Base-by-base conservation (phyloP, 768 basidiomycete species). In the Tylopilus sp. region DNA sequence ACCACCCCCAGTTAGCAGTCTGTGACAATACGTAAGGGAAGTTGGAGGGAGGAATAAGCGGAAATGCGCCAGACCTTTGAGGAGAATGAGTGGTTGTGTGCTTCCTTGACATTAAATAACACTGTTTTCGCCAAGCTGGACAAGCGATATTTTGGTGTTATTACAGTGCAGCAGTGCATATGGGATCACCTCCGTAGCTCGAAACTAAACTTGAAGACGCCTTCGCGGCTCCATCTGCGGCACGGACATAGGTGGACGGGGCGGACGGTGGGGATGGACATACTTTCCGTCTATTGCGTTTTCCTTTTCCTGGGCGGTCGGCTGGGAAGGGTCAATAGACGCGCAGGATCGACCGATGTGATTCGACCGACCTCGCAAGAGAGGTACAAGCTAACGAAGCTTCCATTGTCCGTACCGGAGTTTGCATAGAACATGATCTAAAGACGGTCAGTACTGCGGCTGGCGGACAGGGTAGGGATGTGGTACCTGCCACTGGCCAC, bases 1-100 rank as follows among this genome's bases (percentile, higher is more conserved):
- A 86, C 88, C 91, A 93, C 67, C 88, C 89, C 91, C 89, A 91
- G 60, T 91, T 92, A 25, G 86, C 86, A 12, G 89, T 86, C 85
- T 88, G 51, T 43, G 11, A 43, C 15, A 21, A 30, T 28, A 18
- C 13, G 25, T 63, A 46, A 70, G 58, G 36, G 18, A 43, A 12
- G 46, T 23, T 6, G 41, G 30, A 18, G 25, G 17, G 11, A 41
- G 31, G 6, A 25, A 26, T 7, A 28, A 15, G 40, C 13, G 15
- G 4, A 26, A n/a, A n/a, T n/a, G n/a, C n/a, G n/a, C 67, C 75
- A 58, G 55, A 73, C 79, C 67, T 88, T 85, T 65, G 78, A 81
- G 11, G 86, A 87, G 55, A 93, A 92, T 0, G 85, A 80, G 63
- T 91, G 90, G 53, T 92, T 87, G 28, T 84, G 76, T 0, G 90